Evolutionary conservation across 805 yeast species (phyloP).

Genomic region (Saccharomycopsis fodiens): DNA sequence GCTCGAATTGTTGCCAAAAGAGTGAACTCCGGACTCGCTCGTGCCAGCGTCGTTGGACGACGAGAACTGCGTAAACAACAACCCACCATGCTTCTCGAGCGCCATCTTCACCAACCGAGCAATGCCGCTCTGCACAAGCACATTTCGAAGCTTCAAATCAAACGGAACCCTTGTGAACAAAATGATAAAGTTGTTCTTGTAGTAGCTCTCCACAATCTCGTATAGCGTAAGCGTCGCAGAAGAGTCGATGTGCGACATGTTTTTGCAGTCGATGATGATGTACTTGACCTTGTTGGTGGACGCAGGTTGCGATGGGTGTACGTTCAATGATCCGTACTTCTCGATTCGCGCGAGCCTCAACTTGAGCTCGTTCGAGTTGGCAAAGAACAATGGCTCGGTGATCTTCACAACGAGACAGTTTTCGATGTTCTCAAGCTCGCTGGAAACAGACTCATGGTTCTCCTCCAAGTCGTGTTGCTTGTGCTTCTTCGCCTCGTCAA

Average conservation of each 20-base stretch:
- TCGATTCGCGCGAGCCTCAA: slow-evolving; percentile 63
- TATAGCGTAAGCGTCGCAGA: slow-evolving; percentile 66
- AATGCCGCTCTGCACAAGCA: slow-evolving; percentile 28
- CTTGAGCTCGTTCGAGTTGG: slow-evolving; percentile 73
- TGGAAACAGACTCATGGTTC: slow-evolving; percentile 3
- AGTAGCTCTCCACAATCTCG: slow-evolving; percentile 51
- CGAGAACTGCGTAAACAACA: not conserved
- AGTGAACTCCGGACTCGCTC: not conserved
- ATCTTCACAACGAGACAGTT: slow-evolving; percentile 74
- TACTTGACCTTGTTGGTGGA: slow-evolving; percentile 38
- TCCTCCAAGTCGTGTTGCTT: slow-evolving; percentile 4
- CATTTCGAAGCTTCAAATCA: slow-evolving; percentile 24
- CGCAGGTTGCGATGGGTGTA: slow-evolving; percentile 53
- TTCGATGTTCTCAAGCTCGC: slow-evolving; percentile 40
- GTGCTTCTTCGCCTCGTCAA: slow-evolving; percentile 11
- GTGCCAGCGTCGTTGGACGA: not conserved
- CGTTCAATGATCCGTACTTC: slow-evolving; percentile 62
- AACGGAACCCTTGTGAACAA: slow-evolving; percentile 30
- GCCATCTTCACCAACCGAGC: slow-evolving; percentile 15
- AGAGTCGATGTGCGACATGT: slow-evolving; percentile 76
- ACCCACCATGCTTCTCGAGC: slow-evolving; percentile 10
- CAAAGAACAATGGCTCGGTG: slow-evolving; percentile 84
- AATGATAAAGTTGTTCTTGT: slow-evolving; percentile 24
- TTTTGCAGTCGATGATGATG: slow-evolving; percentile 70
- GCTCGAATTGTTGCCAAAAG: not conserved